Base-by-base conservation (phyloP, 2,329 filamentous ascomycete species). In the Cladosporium cucumerinum region DNA sequence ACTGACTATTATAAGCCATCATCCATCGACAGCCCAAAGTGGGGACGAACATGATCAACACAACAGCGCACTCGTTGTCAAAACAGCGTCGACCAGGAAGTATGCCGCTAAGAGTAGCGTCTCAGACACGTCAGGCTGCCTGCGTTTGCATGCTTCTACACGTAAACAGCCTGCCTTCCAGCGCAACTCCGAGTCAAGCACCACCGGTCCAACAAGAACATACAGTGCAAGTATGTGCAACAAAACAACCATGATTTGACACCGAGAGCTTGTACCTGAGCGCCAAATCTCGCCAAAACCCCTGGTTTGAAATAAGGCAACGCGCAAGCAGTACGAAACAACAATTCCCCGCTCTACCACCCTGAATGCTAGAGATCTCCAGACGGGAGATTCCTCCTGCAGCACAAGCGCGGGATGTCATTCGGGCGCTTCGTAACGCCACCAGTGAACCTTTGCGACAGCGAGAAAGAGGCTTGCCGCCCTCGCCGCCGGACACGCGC, bases 381-480 rank as follows among this genome's bases (percentile, higher is more conserved):
- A 32, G 51, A 54, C 51, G 26, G 51, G 51, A 54, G 51, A 32
- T 54, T 28, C 51, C 51, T 54, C 51, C 51, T 54, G 51, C 51
- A 54, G 51, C 51, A 54, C 51, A 54, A 54, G 51, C 51, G 51
- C 30, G 51, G 34, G 26, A 54, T 30, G 51, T 18, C 51, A 16
- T n/a, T 30, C 51, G 51, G 28, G 51, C 51, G 51, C 51, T 54
- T 54, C 51, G 51, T 54, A 54, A 54, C 51, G 51, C 51, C 51
- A 54, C 51, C 25, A 30, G 18, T 32, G 51, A 54, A 54, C 51
- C 51, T 32, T 46, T 32, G 51, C 26, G 51, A 54, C 51, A 18
- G 51, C 30, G 26, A 54, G 51, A 52, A 23, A 25, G 48, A 25
- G 51, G 25, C 51, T 54, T 54, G 51, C 51, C 51, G 51, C 51